phyloP scores from a whole-genome alignment of 2,329 filamentous ascomycete species.

The Xylaria sp. region DNA sequence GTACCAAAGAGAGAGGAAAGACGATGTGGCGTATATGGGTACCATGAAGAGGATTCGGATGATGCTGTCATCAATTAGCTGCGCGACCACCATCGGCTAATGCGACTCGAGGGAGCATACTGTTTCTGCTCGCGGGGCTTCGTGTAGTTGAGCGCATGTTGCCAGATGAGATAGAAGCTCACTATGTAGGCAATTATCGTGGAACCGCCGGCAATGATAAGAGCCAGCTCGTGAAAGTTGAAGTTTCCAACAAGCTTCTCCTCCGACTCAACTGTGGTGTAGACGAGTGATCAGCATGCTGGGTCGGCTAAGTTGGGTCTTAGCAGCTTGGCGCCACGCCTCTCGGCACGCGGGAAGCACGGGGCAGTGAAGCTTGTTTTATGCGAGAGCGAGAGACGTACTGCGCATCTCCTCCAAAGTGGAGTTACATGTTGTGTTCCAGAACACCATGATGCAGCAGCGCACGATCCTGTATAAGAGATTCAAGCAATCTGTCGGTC shows the following conservation, averaged over 20 bases:
- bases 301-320: neutral
- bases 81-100: neutral
- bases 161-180: slow-evolving; percentile 62
- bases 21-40: slow-evolving; percentile 77
- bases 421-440: slow-evolving; percentile 44
- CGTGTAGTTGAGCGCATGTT: slow-evolving; percentile 66
- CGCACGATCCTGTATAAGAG: neutral
- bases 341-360: slow-evolving; percentile 34
- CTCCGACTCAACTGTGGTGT: slow-evolving; percentile 53
- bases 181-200: slow-evolving; percentile 57
- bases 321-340: slow-evolving; percentile 13
- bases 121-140: slow-evolving; percentile 65
- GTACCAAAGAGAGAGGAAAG: slow-evolving; percentile 74
- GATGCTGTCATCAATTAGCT: slow-evolving; percentile 58
- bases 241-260: slow-evolving; percentile 52
- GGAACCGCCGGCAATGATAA: slow-evolving; percentile 55
- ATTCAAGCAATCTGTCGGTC: neutral
- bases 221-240: slow-evolving; percentile 61
- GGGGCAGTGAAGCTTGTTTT: slow-evolving; percentile 27
- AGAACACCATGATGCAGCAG: slow-evolving; percentile 23
- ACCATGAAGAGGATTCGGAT: slow-evolving; percentile 91
- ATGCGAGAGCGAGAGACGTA: slow-evolving; percentile 31
- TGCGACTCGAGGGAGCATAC: slow-evolving; percentile 29
- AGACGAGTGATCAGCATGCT: slow-evolving; percentile 37
- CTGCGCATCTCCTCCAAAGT: slow-evolving; percentile 44